Evolutionary conservation across 2,329 filamentous ascomycete species (phyloP), one percentile per base, ranked within the genome.

Genomic region (Ophiostoma sp.): DNA sequence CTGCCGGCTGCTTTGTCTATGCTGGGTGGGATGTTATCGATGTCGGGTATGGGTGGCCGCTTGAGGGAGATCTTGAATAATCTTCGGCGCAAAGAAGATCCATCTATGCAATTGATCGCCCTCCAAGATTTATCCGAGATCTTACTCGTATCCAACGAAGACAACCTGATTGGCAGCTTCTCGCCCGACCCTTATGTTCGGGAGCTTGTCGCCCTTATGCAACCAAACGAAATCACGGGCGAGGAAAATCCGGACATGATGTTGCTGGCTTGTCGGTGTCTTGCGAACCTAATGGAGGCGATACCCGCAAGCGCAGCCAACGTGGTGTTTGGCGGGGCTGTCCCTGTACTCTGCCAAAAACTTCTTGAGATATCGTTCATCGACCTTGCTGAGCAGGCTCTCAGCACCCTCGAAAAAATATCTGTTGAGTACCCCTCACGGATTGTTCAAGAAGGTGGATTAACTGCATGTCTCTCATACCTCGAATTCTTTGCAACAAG

Each of bases 251-350:
- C 95, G 0, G 96, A 99, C 81, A 93, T 98, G 75, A 98, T 98
- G 95, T 90, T 99, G 15, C 87, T 98, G 74, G 95, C 96, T 25
- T 99, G 96, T 80, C 92, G 97, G 74, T 98, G 94, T 82, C 88
- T 99, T 78, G 96, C 96, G 74, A 98, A 99, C 80, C 83, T 99
- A 72, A 99, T 99, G 96, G 96, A 99, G 81, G 97, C 95, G 33
- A 85, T 99, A 39, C 95, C 96, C 25, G 91, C 94, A 45, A 95
- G 95, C 73, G 96, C 96, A 68, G 93, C 94, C 15, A 98, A 97
- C 80, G 94, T 99, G 17, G 96, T 98, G 3, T 98, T 98, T 80
- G 95, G 95, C n/a, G 94, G 94, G 69, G 96, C 96, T 45, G 96
- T 99, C 5, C 95, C 96, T 2, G 91, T 99, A 15, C 85, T 99